Conservation (phyloP, 2,329 filamentous ascomycete species). For the Xylariaceae sp. region DNA sequence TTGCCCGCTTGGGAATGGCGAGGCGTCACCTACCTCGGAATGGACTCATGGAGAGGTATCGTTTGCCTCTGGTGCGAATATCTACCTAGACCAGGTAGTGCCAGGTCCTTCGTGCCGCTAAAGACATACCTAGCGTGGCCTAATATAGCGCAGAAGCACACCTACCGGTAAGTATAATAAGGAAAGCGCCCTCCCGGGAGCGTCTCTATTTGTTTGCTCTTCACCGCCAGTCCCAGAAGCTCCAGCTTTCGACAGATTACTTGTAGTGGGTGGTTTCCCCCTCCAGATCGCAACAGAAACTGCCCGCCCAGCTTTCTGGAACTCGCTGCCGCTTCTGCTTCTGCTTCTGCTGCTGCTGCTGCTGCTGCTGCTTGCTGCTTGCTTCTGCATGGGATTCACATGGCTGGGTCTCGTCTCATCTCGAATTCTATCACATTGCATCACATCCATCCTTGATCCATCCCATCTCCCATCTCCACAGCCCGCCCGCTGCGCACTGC, state of each 20-base stretch:
- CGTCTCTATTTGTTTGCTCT: not conserved
- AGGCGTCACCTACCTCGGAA: not conserved
- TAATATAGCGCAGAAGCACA: not conserved
- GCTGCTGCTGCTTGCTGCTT: not conserved
- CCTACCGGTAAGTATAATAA: no score
- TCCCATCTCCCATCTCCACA: slow-evolving; percentile 16
- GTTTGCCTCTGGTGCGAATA: not conserved
- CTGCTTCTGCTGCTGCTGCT: slow-evolving; percentile 3
- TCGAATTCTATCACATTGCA: slow-evolving; percentile 13
- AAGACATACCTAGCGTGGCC: not conserved
- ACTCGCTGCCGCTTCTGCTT: not conserved
- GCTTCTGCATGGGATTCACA: slow-evolving; percentile 19
- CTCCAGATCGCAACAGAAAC: slow-evolving; percentile 16
- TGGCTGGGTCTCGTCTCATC: slow-evolving; percentile 15
- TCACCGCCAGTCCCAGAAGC: slow-evolving; percentile 23
- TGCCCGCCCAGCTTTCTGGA: not conserved
- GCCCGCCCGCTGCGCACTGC: slow-evolving; percentile 6
- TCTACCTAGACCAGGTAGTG: not conserved
- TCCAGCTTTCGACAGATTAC: not conserved
- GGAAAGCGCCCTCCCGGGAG: no score
- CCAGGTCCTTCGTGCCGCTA: not conserved
- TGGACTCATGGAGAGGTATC: not conserved
- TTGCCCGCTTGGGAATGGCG: no score
- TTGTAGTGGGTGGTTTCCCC: slow-evolving; percentile 2
- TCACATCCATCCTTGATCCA: slow-evolving; percentile 6